Conservation (phyloP, 2,329 filamentous ascomycete species). For the Stagonosporopsis cucurbitacearum region DNA sequence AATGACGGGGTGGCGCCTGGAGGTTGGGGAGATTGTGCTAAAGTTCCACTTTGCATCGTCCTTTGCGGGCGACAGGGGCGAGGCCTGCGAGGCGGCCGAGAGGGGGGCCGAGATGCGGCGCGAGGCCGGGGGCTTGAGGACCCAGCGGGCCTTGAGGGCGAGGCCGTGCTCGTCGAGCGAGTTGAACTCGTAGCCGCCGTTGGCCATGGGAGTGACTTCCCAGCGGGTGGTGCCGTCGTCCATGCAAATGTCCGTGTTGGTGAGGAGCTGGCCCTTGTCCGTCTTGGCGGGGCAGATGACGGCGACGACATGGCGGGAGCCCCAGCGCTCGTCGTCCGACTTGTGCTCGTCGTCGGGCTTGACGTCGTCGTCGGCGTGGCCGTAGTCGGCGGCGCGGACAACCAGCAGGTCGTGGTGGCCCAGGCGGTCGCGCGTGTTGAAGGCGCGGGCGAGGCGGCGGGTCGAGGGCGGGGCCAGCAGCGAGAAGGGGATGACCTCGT, state of each 20-base stretch:
- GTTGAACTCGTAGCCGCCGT: constrained; percentile 63
- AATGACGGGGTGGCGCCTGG: constrained; percentile 75
- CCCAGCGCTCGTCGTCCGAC: constrained; percentile 58
- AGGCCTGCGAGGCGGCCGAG: constrained; percentile 29
- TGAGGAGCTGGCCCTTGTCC: constrained; percentile 61
- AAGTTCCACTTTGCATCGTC: constrained; percentile 71
- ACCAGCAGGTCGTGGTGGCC: constrained; percentile 74
- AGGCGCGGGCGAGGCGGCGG: constrained; percentile 65
- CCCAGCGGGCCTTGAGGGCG: constrained; percentile 71
- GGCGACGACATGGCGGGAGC: constrained; percentile 66
- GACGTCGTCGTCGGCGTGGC: constrained; percentile 49
- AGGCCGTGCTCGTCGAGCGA: constrained; percentile 64
- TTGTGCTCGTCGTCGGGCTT: constrained; percentile 52
- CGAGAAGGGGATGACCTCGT: constrained; percentile 77
- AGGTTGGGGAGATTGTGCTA: constrained; percentile 74
- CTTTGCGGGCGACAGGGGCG: constrained; percentile 18
- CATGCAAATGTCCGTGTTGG: constrained; percentile 73
- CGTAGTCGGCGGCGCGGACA: constrained; percentile 73
- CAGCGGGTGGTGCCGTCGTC: constrained; percentile 53
- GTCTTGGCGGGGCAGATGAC: constrained; percentile 68
- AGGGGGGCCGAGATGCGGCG: constrained; percentile 36
- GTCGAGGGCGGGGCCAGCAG: constrained; percentile 58
- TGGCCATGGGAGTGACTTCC: constrained; percentile 52
- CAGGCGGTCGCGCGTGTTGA: constrained; percentile 68
- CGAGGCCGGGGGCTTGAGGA: constrained; percentile 54